These are phyloP conservation scores for Collybiopsis luxurians DNA, from an alignment of 768 basidiomycete genomes.

Conservation along the genomic window DNA sequence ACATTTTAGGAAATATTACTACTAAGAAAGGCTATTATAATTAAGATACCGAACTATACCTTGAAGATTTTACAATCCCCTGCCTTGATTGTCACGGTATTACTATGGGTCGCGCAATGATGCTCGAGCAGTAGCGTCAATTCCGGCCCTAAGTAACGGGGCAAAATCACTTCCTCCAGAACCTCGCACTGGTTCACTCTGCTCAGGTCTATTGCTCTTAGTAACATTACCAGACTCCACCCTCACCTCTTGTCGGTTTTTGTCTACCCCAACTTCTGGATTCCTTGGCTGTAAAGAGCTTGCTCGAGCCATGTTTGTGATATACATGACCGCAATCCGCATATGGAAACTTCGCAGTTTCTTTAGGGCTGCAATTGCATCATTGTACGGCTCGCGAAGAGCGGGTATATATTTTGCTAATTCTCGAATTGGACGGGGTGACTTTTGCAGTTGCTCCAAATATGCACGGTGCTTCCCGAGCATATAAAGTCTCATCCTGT, in stretches of 20 bases:
- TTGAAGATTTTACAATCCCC: no score
- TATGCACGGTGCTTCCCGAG: slow-evolving; percentile 88
- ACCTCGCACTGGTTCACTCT: slow-evolving; percentile 61
- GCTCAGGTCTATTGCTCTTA: no score
- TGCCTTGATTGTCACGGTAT: no score
- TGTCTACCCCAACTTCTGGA: slow-evolving; percentile 45
- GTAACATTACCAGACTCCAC: no score
- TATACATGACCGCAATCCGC: slow-evolving; percentile 81
- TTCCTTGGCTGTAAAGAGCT: slow-evolving; percentile 45
- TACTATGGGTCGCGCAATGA: slow-evolving; percentile 37
- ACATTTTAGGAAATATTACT: no score
- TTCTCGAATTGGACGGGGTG: slow-evolving; percentile 60
- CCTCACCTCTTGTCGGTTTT: no score
- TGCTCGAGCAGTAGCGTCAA: slow-evolving; percentile 79
- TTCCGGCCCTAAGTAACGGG: slow-evolving; percentile 78
- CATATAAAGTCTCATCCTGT: slow-evolving; percentile 94
- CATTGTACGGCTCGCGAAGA: slow-evolving; percentile 75
- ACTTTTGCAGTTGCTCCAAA: slow-evolving; percentile 60
- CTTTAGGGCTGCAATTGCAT: slow-evolving; percentile 75
- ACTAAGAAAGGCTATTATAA: no score
- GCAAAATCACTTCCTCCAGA: slow-evolving; percentile 90
- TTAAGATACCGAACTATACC: no score
- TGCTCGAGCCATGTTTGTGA: slow-evolving; percentile 79
- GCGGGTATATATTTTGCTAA: slow-evolving; percentile 54
- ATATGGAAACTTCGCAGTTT: slow-evolving; percentile 85